Percentiles rank a stretch among this genome's conserved stretches.
Conservation (phyloP, 345 rosid species). For the Eucalyptus polybractea region DNA sequence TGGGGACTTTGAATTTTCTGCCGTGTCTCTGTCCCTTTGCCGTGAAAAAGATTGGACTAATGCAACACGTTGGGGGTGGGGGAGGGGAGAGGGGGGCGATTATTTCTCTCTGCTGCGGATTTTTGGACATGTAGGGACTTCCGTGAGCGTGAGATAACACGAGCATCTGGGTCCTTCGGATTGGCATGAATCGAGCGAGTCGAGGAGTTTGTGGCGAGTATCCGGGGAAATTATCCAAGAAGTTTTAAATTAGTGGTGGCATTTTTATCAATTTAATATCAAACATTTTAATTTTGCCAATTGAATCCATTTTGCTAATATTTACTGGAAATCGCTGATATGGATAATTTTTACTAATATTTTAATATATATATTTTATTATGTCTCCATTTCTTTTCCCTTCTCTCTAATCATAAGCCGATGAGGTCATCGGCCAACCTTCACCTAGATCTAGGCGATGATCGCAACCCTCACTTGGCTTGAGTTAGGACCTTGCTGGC, state of each 20-base stretch:
- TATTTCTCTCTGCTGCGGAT: background rate
- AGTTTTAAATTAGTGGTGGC: accelerated
- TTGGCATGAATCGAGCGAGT: background rate
- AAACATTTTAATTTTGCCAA: accelerated
- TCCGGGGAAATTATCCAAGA: too few species aligned
- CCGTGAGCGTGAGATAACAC: background rate
- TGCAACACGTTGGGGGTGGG: background rate
- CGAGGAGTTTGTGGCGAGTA: background rate
- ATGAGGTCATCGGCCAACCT: too few species aligned
- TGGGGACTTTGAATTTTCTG: background rate
- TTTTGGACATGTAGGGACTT: background rate
- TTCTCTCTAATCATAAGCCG: too few species aligned
- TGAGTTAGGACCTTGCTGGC: background rate
- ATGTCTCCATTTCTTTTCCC: background rate
- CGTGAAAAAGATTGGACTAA: background rate
- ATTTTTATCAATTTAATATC: accelerated
- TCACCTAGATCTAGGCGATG: background rate
- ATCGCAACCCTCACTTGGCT: background rate
- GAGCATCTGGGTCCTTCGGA: background rate
- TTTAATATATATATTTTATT: too few species aligned
- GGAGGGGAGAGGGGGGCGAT: background rate
- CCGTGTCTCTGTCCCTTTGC: background rate
- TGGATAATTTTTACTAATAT: accelerated
- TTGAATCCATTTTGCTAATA: accelerated
- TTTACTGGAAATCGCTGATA: accelerated